Conservation (phyloP, 306 rosid species). For the Gynostemma pentaphyllum region DNA sequence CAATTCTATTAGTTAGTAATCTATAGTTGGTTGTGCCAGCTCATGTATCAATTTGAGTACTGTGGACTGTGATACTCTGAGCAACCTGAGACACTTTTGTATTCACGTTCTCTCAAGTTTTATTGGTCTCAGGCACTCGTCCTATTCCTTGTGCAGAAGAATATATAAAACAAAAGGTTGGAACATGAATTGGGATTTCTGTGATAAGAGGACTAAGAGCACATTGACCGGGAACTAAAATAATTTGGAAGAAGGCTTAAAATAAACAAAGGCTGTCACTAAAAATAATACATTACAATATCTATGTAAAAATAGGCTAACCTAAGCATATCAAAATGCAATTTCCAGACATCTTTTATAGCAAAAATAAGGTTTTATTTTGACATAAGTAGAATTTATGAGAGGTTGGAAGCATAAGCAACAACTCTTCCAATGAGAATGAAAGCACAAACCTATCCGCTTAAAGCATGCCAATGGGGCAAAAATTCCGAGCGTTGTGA, state of each 20-base stretch:
- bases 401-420: background rate
- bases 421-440: background rate
- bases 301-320: background rate
- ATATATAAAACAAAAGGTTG: background rate
- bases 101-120: too few relatives aligned
- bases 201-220: background rate
- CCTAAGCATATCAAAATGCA: background rate
- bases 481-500: slow-evolving; percentile 18
- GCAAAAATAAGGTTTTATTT: background rate
- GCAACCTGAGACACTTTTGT: too few relatives aligned
- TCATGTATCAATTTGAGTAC: too few relatives aligned
- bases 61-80: too few relatives aligned
- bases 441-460: slow-evolving; percentile 22
- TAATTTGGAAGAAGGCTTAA: background rate
- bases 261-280: background rate
- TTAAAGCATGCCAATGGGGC: slow-evolving; percentile 25
- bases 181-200: background rate
- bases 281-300: too few relatives aligned
- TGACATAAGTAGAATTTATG: background rate
- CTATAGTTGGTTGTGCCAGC: too few relatives aligned
- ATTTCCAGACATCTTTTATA: background rate
- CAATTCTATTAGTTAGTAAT: too few relatives aligned
- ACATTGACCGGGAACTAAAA: background rate
- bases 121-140: background rate
- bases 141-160: background rate